Percentiles rank a stretch among this genome's conserved stretches.
Conservation (phyloP, 2,329 filamentous ascomycete species). For the Fusarium sp. region DNA sequence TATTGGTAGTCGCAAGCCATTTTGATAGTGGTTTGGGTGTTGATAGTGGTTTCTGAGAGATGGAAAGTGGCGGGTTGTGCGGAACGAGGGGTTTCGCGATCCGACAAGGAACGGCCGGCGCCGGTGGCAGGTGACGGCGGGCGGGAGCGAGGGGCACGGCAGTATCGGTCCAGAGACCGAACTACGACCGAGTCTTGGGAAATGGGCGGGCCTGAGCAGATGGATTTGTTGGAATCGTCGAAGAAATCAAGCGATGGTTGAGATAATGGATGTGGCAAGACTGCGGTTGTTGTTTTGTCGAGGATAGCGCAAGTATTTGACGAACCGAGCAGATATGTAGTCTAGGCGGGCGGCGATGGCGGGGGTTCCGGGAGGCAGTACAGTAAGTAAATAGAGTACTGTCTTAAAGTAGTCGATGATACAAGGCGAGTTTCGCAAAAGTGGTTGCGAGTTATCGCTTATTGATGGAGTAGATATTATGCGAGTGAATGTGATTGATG, state of each 20-base stretch:
- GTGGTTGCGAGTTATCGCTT: conserved; percentile 8
- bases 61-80: conserved; percentile 16
- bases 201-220: background rate
- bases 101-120: conserved; percentile 27
- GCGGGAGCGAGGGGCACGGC: conserved; percentile 29
- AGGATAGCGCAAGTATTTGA: conserved; percentile 11
- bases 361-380: conserved; percentile 27
- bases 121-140: conserved; percentile 34
- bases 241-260: conserved; percentile 1
- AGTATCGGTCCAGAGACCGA: conserved; percentile 33
- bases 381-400: background rate
- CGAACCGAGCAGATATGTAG: conserved; percentile 5
- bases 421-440: conserved; percentile 17
- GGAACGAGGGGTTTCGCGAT: conserved; percentile 34
- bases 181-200: conserved; percentile 18
- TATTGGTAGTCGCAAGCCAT: conserved; percentile 50
- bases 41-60: conserved; percentile 14
- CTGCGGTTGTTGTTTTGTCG: conserved; percentile 10
- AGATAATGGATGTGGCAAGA: conserved; percentile 14
- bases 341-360: conserved; percentile 24
- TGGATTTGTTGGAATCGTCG: background rate
- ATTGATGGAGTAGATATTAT: background rate
- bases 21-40: background rate
- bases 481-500: background rate
- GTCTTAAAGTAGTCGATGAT: conserved; percentile 15